Percentiles rank a stretch among this genome's conserved stretches.
These are phyloP conservation scores for Entrophospora sp. DNA, from an alignment of 192 early-diverging fungal species.

Conservation along the genomic window DNA sequence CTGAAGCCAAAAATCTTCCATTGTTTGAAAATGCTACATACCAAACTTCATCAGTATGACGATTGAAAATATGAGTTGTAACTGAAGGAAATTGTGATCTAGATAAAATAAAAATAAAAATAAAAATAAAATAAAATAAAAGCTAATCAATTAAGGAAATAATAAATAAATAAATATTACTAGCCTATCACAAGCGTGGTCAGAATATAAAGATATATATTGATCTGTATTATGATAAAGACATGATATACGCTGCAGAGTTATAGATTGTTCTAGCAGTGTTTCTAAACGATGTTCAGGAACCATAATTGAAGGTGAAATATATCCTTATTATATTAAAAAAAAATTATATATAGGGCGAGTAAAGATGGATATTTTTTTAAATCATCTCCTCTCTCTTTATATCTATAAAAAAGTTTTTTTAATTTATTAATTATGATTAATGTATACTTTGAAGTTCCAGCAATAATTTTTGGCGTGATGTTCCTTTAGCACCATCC, in stretches of 20 bases:
- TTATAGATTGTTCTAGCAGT: conserved; percentile 72
- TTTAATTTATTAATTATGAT: too few species aligned
- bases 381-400: too few species aligned
- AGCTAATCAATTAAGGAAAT: too few species aligned
- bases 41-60: conserved; percentile 94
- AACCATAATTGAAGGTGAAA: conserved; percentile 78
- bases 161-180: too few species aligned
- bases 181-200: conserved; percentile 74
- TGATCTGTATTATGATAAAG: conserved; percentile 68
- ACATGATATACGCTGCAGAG: conserved; percentile 67
- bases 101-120: not conserved
- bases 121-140: too few species aligned
- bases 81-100: conserved; percentile 47
- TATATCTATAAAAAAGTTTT: too few species aligned
- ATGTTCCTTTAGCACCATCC: conserved; percentile 69
- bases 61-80: conserved; percentile 50
- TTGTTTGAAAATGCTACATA: conserved; percentile 86
- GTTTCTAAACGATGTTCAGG: conserved; percentile 78
- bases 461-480: conserved; percentile 51
- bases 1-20: conserved; percentile 82
- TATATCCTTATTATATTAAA: conserved; percentile 43
- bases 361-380: too few species aligned
- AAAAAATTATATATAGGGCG: not conserved
- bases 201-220: conserved; percentile 52
- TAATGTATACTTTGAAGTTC: conserved; percentile 55